phyloP scores from a whole-genome alignment of 2,329 filamentous ascomycete genomes.

The Fusarium pseudograminearum region DNA sequence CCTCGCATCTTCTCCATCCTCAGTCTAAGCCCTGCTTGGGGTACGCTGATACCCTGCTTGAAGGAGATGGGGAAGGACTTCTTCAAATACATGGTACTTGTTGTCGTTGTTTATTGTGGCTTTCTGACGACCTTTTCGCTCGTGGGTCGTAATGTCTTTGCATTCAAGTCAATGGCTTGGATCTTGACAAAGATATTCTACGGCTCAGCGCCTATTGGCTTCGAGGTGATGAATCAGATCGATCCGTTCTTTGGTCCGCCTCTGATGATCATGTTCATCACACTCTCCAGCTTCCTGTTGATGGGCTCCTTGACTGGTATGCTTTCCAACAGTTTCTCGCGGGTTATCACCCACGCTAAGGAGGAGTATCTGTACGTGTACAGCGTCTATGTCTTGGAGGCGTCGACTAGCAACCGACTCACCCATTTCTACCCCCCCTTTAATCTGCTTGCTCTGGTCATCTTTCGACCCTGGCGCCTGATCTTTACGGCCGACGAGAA shows the following conservation, averaged over 20 bases:
- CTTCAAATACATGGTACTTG: conserved; percentile 83
- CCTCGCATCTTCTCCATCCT: conserved; percentile 89
- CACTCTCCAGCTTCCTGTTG: conserved; percentile 80
- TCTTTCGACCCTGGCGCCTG: conserved; percentile 78
- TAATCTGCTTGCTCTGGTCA: conserved; percentile 78
- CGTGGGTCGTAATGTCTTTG: conserved; percentile 77
- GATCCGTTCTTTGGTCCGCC: conserved; percentile 70
- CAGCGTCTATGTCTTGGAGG: conserved; percentile 73
- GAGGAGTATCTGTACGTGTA: conserved; percentile 87
- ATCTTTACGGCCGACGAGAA: conserved; percentile 72
- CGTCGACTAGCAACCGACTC: conserved; percentile 75
- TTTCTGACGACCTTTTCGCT: conserved; percentile 90
- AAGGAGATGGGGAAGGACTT: conserved; percentile 97
- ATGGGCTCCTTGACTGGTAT: conserved; percentile 84
- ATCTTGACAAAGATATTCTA: conserved; percentile 85
- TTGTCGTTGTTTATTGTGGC: conserved; percentile 85
- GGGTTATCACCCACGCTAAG: conserved; percentile 71
- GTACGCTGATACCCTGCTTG: conserved; percentile 87
- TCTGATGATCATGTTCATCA: conserved; percentile 79
- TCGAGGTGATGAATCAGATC: conserved; percentile 73
- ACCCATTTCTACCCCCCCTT: conserved; percentile 78
- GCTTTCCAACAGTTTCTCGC: conserved; percentile 79
- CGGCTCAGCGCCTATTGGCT: conserved; percentile 79
- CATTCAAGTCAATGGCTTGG: conserved; percentile 76
- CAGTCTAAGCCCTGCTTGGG: conserved; percentile 90